These are phyloP conservation scores for Esteya vermicola DNA, from an alignment of 2,329 filamentous ascomycete species.

Conservation along the genomic window DNA sequence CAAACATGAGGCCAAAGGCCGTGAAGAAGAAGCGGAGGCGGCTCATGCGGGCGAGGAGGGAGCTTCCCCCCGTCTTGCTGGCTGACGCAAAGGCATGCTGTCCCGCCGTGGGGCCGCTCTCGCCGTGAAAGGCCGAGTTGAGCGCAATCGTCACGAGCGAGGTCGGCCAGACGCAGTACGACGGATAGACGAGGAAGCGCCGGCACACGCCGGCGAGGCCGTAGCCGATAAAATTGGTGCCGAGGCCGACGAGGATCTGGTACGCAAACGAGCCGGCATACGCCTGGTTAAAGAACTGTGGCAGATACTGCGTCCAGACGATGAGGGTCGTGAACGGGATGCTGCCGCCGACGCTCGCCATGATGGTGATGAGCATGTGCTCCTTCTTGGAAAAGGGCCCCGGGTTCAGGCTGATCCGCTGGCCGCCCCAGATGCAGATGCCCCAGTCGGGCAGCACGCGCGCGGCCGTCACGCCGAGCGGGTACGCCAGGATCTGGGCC, in stretches of 20 bases:
- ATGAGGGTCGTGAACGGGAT: constrained; percentile 34
- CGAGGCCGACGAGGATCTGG: constrained; percentile 29
- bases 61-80: too few species aligned
- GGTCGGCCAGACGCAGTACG: constrained; percentile 37
- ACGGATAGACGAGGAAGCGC: constrained; percentile 35
- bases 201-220: constrained; percentile 36
- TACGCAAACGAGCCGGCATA: constrained; percentile 21
- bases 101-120: too few species aligned
- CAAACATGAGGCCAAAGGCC: constrained; percentile 30
- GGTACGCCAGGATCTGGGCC: constrained; percentile 41
- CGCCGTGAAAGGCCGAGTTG: constrained; percentile 31
- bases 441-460: constrained; percentile 34
- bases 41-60: too few species aligned
- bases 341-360: constrained; percentile 28
- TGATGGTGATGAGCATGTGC: constrained; percentile 43
- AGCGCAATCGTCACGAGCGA: constrained; percentile 31
- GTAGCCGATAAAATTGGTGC: constrained; percentile 41
- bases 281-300: constrained; percentile 23
- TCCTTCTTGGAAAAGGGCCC: constrained; percentile 46
- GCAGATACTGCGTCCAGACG: constrained; percentile 21
- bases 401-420: constrained; percentile 36
- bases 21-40: constrained; percentile 31
- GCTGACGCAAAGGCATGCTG: too few species aligned
- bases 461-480: constrained; percentile 36
- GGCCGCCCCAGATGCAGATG: constrained; percentile 31